phyloP scores from a whole-genome alignment of 768 basidiomycete genomes.

The Amanita jacksonii region DNA sequence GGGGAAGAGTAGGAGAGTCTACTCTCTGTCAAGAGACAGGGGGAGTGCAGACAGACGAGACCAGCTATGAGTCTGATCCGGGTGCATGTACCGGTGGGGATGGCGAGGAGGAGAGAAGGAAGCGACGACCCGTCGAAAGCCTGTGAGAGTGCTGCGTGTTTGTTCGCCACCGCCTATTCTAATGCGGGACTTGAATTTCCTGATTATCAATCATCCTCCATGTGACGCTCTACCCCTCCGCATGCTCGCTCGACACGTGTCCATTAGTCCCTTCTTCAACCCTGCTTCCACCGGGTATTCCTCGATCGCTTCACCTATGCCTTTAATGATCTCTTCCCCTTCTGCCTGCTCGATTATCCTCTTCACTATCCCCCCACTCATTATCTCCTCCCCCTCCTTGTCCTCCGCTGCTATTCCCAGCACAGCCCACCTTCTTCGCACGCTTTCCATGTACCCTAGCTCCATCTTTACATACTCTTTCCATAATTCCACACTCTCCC shows the following conservation, averaged over 20 bases:
- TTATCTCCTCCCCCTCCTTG: neutral
- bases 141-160: neutral
- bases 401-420: conserved; percentile 23
- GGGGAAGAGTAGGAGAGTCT: no score
- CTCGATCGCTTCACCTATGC: no score
- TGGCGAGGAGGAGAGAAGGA: conserved; percentile 5
- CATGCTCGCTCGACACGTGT: neutral
- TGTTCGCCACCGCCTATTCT: neutral
- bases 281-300: no score
- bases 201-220: conserved; percentile 3
- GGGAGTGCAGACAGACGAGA: conserved; percentile 41
- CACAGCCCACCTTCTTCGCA: conserved; percentile 71
- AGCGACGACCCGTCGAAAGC: neutral
- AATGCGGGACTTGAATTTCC: neutral
- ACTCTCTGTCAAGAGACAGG: conserved; percentile 18
- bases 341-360: neutral
- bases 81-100: conserved; percentile 10
- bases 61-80: conserved; percentile 46
- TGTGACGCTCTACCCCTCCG: neutral
- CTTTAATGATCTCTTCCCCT: no score
- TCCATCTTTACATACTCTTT: conserved; percentile 88
- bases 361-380: no score
- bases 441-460: conserved; percentile 71
- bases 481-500: conserved; percentile 72
- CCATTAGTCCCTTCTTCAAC: no score